A percentile compares a stretch with the other conserved stretches of the same genome.
Conservation (phyloP, 2,329 filamentous ascomycete species). For the Fusarium bactridioides region DNA sequence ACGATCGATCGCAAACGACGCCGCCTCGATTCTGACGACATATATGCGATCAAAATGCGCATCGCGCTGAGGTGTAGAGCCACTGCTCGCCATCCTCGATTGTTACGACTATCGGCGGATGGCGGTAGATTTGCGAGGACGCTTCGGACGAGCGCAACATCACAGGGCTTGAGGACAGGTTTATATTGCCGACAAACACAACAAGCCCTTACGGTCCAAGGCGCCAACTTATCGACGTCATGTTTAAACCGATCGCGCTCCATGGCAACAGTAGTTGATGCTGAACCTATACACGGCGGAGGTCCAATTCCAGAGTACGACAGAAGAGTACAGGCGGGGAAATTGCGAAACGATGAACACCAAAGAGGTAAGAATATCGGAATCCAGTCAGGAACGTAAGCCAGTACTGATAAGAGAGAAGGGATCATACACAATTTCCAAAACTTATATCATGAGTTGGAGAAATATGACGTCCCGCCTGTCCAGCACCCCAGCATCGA, state of each 20-base stretch:
- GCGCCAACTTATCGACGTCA: conserved; percentile 8
- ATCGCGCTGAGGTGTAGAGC: conserved; percentile 27
- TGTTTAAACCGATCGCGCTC: conserved; percentile 27
- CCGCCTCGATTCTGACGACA: background rate
- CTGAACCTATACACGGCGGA: conserved; percentile 46
- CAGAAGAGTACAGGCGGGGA: conserved; percentile 75
- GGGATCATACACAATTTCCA: conserved; percentile 90
- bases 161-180: conserved; percentile 5
- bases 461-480: conserved; percentile 74
- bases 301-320: conserved; percentile 93
- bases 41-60: conserved; percentile 28
- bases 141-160: conserved; percentile 34
- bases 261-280: conserved; percentile 43
- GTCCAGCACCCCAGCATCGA: conserved; percentile 82
- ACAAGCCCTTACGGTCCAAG: background rate
- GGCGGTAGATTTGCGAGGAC: conserved; percentile 29
- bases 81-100: conserved; percentile 23
- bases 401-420: conserved; percentile 46
- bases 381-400: background rate
- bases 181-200: conserved; percentile 8
- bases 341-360: conserved; percentile 85
- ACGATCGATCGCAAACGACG: background rate
- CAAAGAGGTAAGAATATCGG: conserved; percentile 71
- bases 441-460: conserved; percentile 84
- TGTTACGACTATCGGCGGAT: conserved; percentile 16